Percentiles rank a stretch among this genome's conserved stretches.
These are phyloP conservation scores for Colletotrichum incanum DNA, from an alignment of 2,329 filamentous ascomycete genomes.

Conservation along the genomic window DNA sequence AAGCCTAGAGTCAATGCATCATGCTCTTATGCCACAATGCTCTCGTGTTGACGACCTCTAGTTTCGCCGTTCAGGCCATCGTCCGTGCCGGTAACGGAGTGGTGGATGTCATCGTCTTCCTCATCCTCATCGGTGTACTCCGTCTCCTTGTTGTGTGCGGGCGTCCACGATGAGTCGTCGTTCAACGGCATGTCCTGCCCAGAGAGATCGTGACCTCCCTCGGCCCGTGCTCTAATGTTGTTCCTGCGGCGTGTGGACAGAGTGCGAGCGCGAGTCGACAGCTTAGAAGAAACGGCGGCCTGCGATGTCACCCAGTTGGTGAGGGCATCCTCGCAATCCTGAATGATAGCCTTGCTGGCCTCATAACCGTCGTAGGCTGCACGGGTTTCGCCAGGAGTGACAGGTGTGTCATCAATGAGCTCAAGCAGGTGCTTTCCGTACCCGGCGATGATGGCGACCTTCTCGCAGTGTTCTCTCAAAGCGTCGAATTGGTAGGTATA, in stretches of 20 bases:
- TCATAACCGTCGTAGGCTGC: conserved; percentile 98
- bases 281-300: conserved; percentile 87
- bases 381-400: conserved; percentile 96
- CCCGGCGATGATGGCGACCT: conserved; percentile 96
- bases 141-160: conserved; percentile 74
- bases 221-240: conserved; percentile 76
- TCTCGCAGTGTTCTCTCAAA: conserved; percentile 96
- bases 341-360: conserved; percentile 98
- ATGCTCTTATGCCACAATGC: conserved; percentile 59
- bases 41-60: conserved; percentile 70
- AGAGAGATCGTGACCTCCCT: conserved; percentile 83
- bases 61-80: conserved; percentile 69
- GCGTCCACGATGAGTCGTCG: conserved; percentile 88
- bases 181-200: conserved; percentile 85
- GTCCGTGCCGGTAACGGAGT: conserved; percentile 68
- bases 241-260: conserved; percentile 88
- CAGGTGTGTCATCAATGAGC: conserved; percentile 95
- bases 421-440: conserved; percentile 99
- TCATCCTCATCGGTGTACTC: conserved; percentile 76
- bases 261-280: conserved; percentile 89
- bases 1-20: background rate
- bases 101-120: conserved; percentile 70
- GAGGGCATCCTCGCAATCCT: conserved; percentile 97
- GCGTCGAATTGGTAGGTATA: conserved; percentile 99
- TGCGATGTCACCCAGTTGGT: conserved; percentile 97